Evolutionary conservation across 495 filamentous ascomycete species (phyloP).

Genomic region (Entonaema liquescens): DNA sequence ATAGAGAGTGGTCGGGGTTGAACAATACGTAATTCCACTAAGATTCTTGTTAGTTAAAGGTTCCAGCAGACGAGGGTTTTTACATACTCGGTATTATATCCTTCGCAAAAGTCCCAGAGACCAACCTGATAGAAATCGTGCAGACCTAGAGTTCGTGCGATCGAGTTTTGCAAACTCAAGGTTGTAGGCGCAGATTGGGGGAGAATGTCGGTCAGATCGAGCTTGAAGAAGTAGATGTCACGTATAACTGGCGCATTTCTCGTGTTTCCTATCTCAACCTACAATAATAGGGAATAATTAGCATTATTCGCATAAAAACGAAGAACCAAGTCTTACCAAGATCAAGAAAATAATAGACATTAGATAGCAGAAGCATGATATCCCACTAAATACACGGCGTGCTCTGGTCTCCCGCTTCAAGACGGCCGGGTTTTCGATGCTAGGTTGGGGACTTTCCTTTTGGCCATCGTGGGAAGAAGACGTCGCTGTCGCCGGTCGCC

Average conservation of each 20-base stretch:
- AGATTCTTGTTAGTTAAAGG: constrained; percentile 18
- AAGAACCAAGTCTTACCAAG: constrained; percentile 57
- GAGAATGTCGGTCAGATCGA: constrained; percentile 86
- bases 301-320: background rate
- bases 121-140: constrained; percentile 96
- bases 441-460: constrained; percentile 23
- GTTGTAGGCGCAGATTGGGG: constrained; percentile 78
- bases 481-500: constrained; percentile 19
- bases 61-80: background rate
- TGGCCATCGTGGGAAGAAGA: constrained; percentile 29
- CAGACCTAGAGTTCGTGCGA: constrained; percentile 86
- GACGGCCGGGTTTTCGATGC: constrained; percentile 20
- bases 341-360: constrained; percentile 79
- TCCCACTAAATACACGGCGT: constrained; percentile 61
- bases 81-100: constrained; percentile 67
- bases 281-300: constrained; percentile 27
- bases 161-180: constrained; percentile 76
- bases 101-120: constrained; percentile 90
- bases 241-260: constrained; percentile 65
- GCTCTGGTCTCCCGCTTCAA: constrained; percentile 65
- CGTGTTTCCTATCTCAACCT: constrained; percentile 76
- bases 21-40: constrained; percentile 77
- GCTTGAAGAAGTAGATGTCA: constrained; percentile 80
- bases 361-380: constrained; percentile 76
- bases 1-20: constrained; percentile 71